Base-by-base conservation (phyloP, 2,329 filamentous ascomycete species). In the Coniochaeta sp. region DNA sequence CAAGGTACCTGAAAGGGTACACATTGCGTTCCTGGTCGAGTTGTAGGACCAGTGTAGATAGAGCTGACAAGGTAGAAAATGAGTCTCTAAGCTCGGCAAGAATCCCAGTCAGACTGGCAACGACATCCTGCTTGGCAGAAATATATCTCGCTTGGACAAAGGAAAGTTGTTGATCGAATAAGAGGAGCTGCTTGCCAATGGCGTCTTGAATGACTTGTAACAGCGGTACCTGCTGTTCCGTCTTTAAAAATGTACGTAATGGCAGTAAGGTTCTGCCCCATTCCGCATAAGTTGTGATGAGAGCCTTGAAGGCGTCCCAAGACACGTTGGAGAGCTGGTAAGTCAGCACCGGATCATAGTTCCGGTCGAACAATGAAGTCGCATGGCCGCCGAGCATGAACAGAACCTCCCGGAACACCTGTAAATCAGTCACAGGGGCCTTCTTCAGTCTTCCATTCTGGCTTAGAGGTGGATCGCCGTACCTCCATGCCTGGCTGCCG, bases 341-440 rank as follows among this genome's bases (percentile, higher is more conserved):
- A 1, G 66, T 67, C 4, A 74, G 67, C 1, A 73, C 70, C 0
- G 77, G 76, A 7, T 70, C 64, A 16, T 74, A 77, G 57, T 77
- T 68, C 3, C 66, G 24, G 60, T 75, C 76, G 67, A 93, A 96
- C 1, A 96, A 69, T 1, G 86, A 88, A 2, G 89, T 93, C 6
- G 87, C 82, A 4, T 95, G 76, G 0, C 93, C 93, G 59, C 86
- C 84, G 0, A 98, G 81, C 90, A 97, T 96, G 67, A 91, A 93
- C 0, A 97, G 77, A 0, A 86, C 83, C 68, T 98, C 92, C 56
- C 91, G 85, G 28, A 93, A 76, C 12, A 87, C 77, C 64, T 93
- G 86, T 1, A 89, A 77, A 70, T 96, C 93, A 0, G 89, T 84
- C 6, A 93, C 77, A 1, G 73, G 67, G 0, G 77, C 71, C 60